These are phyloP conservation scores for Ramaria sp. DNA, from an alignment of 768 basidiomycete genomes.

Conservation along the genomic window DNA sequence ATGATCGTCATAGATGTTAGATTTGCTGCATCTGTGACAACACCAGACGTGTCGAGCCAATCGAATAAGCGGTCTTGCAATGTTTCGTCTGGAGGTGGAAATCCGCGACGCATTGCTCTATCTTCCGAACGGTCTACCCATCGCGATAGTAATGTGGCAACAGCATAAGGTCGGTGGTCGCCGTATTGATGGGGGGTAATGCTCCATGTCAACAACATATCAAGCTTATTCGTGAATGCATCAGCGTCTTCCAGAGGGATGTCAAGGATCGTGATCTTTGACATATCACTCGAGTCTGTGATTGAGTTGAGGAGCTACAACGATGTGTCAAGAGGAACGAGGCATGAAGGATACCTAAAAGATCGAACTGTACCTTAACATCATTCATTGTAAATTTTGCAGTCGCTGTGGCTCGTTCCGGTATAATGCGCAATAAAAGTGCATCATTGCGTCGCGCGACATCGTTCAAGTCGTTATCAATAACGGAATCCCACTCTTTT, in stretches of 20 bases:
- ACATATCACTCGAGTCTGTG: constrained; percentile 50
- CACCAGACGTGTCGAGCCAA: constrained; percentile 64
- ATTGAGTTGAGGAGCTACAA: constrained; percentile 68
- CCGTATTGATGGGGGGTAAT: constrained; percentile 75
- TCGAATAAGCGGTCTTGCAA: constrained; percentile 72
- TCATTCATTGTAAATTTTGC: constrained; percentile 41
- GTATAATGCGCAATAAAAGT: constrained; percentile 60
- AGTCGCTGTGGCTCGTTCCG: constrained; percentile 30
- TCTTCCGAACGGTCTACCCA: constrained; percentile 54
- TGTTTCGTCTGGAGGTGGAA: constrained; percentile 46
- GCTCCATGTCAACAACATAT: constrained; percentile 70
- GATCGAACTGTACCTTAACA: constrained; percentile 32
- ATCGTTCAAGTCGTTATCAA: constrained; percentile 54
- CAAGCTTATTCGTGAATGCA: constrained; percentile 55
- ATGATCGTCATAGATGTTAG: constrained; percentile 52
- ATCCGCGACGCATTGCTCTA: constrained; percentile 51
- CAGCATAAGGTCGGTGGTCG: constrained; percentile 69
- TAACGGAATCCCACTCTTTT: constrained; percentile 23
- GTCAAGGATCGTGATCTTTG: constrained; percentile 46
- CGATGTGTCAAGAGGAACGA: neutral
- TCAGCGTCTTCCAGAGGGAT: constrained; percentile 23
- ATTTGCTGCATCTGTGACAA: constrained; percentile 45
- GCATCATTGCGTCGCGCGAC: constrained; percentile 72
- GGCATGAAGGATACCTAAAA: constrained; percentile 4
- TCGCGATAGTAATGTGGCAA: constrained; percentile 51